These are phyloP conservation scores for Aspergillus fischeri DNA, from an alignment of 2,329 filamentous ascomycete genomes.

Conservation along the genomic window DNA sequence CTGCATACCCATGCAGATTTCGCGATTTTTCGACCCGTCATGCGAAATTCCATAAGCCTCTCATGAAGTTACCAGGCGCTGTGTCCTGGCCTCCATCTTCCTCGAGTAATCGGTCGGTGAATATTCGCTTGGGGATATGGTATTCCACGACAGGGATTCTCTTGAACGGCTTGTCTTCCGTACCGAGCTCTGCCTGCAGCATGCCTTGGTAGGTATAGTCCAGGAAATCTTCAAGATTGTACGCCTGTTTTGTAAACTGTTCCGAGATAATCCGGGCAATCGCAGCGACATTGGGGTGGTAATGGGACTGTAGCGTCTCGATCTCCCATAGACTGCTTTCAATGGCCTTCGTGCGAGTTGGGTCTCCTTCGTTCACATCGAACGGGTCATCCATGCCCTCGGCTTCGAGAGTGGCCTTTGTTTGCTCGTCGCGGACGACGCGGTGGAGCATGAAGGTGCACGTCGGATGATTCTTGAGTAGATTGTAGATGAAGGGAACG, in stretches of 20 bases:
- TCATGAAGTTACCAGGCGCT: slow-evolving; percentile 33
- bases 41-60: slow-evolving; percentile 37
- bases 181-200: slow-evolving; percentile 70
- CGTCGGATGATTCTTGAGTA: slow-evolving; percentile 81
- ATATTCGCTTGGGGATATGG: slow-evolving; percentile 84
- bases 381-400: slow-evolving; percentile 72
- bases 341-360: slow-evolving; percentile 79
- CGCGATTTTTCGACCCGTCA: slow-evolving; percentile 1
- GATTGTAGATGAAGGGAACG: slow-evolving; percentile 92
- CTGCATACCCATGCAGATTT: neutral
- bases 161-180: slow-evolving; percentile 67
- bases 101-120: slow-evolving; percentile 45
- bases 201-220: slow-evolving; percentile 82
- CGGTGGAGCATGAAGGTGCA: slow-evolving; percentile 97
- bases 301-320: slow-evolving; percentile 84
- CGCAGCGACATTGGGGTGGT: slow-evolving; percentile 93
- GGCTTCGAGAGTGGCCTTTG: slow-evolving; percentile 57
- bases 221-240: slow-evolving; percentile 94
- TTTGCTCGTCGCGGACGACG: slow-evolving; percentile 56
- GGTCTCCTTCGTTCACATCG: slow-evolving; percentile 68
- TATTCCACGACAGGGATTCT: slow-evolving; percentile 87
- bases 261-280: slow-evolving; percentile 91
- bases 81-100: slow-evolving; percentile 39
- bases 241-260: slow-evolving; percentile 93
- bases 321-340: slow-evolving; percentile 96